Base-by-base conservation (phyloP, 495 filamentous ascomycete species). In the Aspergillus ellipticus region DNA sequence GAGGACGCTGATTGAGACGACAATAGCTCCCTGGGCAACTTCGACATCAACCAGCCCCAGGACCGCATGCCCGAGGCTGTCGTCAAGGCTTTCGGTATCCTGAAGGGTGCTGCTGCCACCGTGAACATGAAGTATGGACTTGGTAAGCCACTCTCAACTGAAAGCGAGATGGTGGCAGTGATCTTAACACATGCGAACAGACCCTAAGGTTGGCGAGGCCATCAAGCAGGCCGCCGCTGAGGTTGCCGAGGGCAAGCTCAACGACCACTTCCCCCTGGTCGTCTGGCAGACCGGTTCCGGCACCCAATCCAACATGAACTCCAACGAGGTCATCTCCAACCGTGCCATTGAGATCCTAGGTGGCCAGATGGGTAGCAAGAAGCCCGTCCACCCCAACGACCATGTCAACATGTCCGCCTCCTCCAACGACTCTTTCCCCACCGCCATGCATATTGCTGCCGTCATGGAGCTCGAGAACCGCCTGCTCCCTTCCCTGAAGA, bases 281-380 rank as follows among this genome's bases (percentile, higher is more conserved):
- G 93, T 98, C 66, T 98, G 94, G 94, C 94, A 98, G 75, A 98
- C 94, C 35, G 94, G 94, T 54, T 97, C 95, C 16, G 94, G 94
- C 65, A 98, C 94, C 22, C 94, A 98, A 78, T 96, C 92, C 69
- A 98, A 98, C 84, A 98, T 98, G 94, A 98, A 98, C 80, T 92
- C 94, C 70, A 98, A 98, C 76, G 94, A 98, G 77, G 94, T 98
- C 71, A 98, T 98, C 76, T 96, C 93, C 56, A 98, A 98, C 82
- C 90, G 94, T 56, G 94, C 94, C 41, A 98, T 98, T 72, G 95
- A 98, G 79, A 94, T 98, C 55, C 80, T 98, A 15, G 94, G 94
- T 55, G 94, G 94, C 60, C 83, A 79, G 59, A 96, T 92, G 87
- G 94, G 94, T 53, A 83, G 79, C 75, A 98, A 98, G 85, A 96